A percentile compares a stretch with the other conserved stretches of the same genome.
Evolutionary conservation across 2,329 filamentous ascomycete species (phyloP).

Genomic region (Talaromyces verruculosus): DNA sequence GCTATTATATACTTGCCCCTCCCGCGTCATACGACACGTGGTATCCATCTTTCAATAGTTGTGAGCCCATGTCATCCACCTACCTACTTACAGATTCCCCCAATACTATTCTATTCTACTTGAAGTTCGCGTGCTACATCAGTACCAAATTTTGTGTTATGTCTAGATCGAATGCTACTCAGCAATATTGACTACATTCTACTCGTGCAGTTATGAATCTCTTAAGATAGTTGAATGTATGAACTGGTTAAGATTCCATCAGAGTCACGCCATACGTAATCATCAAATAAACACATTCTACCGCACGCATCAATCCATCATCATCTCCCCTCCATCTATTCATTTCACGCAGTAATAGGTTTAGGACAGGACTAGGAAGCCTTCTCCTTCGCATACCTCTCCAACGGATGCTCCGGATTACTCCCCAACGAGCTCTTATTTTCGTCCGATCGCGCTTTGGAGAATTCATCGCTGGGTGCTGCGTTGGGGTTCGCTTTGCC

Average conservation of each 20-base stretch:
- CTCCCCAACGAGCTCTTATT: conserved; percentile 35
- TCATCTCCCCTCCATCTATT: background rate
- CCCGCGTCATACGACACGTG: background rate
- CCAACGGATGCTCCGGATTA: conserved; percentile 45
- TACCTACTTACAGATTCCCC: conserved; percentile 5
- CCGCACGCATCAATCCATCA: background rate
- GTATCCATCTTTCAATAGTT: conserved; percentile 8
- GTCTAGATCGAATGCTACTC: conserved; percentile 4
- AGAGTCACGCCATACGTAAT: no score
- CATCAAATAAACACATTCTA: background rate
- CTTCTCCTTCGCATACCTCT: conserved; percentile 40
- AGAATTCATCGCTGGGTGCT: conserved; percentile 34
- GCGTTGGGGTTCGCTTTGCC: conserved; percentile 59
- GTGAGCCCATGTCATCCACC: background rate
- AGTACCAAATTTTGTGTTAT: background rate
- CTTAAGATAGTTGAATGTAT: no score
- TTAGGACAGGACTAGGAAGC: conserved; percentile 4
- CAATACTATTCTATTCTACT: background rate
- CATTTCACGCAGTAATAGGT: no score
- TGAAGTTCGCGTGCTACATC: background rate
- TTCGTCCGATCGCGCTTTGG: conserved; percentile 30
- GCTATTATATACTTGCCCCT: conserved; percentile 2
- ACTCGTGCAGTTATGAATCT: no score
- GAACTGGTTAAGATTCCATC: no score
- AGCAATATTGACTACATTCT: background rate